A percentile compares a stretch with the other conserved stretches of the same genome.
These are phyloP conservation scores for Intubia oerlemansii DNA, from an alignment of 2,329 filamentous ascomycete genomes.

Conservation along the genomic window DNA sequence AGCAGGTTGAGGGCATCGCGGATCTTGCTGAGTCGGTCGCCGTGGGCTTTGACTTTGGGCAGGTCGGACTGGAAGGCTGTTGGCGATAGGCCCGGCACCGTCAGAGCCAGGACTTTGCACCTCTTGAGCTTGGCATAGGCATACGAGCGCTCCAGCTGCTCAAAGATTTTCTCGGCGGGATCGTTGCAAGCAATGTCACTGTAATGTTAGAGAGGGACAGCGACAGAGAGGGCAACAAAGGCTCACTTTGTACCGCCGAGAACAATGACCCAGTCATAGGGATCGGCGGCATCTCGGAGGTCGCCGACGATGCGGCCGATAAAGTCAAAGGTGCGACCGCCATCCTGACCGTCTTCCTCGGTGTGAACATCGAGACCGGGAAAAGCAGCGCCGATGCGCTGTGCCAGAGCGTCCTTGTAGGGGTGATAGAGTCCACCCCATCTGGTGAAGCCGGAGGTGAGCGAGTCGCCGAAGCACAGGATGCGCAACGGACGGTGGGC, in stretches of 20 bases:
- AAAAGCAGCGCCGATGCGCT: constrained; percentile 23
- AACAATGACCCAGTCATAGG: constrained; percentile 39
- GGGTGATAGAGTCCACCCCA: constrained; percentile 24
- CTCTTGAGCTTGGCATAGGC: constrained; percentile 23
- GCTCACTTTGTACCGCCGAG: constrained; percentile 38
- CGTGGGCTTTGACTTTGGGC: not conserved
- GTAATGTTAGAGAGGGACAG: not conserved
- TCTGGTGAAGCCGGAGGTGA: constrained; percentile 33
- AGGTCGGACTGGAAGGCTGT: too few relatives aligned
- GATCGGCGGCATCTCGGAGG: constrained; percentile 2
- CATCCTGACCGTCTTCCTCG: constrained; percentile 11
- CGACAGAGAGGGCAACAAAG: not conserved
- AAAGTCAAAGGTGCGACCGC: constrained; percentile 10
- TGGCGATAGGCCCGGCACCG: constrained; percentile 30
- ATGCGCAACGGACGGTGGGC: constrained; percentile 26
- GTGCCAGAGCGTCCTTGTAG: constrained; percentile 25
- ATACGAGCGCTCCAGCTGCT: constrained; percentile 27
- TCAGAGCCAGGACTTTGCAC: constrained; percentile 38
- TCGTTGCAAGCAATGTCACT: constrained; percentile 26
- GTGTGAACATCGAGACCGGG: constrained; percentile 12
- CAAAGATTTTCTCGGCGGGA: constrained; percentile 21
- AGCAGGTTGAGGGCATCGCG: constrained; percentile 21
- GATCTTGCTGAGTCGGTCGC: constrained; percentile 21
- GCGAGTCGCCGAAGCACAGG: constrained; percentile 43
- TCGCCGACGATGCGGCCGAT: constrained; percentile 7